Evolutionary conservation across 139 green algal species (phyloP).

Genomic region (Pycnococcus provasolii): DNA sequence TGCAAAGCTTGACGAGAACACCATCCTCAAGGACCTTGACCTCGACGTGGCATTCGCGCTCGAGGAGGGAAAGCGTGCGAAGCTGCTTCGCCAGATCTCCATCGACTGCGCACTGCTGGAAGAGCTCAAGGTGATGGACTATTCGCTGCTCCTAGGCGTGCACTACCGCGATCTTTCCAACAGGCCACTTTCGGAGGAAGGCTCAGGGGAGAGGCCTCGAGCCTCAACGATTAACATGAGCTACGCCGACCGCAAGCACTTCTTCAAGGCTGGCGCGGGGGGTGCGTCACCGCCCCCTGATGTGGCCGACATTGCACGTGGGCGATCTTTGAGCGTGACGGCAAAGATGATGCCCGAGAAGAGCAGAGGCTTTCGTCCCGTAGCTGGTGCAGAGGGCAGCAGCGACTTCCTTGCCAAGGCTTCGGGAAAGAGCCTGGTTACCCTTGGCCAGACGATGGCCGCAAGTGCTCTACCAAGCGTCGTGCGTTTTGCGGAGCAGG

Average conservation of each 20-base stretch:
- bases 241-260: neutral
- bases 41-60: slow-evolving; percentile 42
- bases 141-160: slow-evolving; percentile 74
- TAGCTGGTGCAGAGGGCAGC: neutral
- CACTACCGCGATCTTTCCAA: neutral
- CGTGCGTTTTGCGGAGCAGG: neutral
- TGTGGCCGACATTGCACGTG: neutral
- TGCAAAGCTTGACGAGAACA: slow-evolving; percentile 17
- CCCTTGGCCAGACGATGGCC: slow-evolving; percentile 1
- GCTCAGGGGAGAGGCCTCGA: neutral
- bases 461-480: neutral
- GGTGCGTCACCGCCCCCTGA: neutral
- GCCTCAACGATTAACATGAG: neutral
- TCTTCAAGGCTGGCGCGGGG: neutral
- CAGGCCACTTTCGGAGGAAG: neutral
- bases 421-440: neutral
- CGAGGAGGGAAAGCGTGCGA: slow-evolving; percentile 30
- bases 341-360: neutral
- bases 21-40: slow-evolving; percentile 81
- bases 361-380: neutral
- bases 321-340: neutral
- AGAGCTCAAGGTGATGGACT: slow-evolving; percentile 76
- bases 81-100: slow-evolving; percentile 47
- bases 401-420: neutral
- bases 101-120: slow-evolving; percentile 50